Evolutionary conservation across 2,329 filamentous ascomycete species (phyloP).

Genomic region (Cephalotrichum gorgonifer): DNA sequence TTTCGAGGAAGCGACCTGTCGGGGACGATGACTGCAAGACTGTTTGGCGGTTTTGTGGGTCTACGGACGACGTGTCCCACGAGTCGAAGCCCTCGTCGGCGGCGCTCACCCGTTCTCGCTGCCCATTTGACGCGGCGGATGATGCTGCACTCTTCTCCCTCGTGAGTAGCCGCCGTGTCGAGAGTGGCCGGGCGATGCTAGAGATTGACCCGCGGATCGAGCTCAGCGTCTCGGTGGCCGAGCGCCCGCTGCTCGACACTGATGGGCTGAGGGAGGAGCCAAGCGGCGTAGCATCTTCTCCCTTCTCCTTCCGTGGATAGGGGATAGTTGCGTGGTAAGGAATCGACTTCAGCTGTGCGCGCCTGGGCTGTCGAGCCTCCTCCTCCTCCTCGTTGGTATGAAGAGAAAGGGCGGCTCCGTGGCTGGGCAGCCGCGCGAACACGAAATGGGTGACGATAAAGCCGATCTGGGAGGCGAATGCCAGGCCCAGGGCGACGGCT

Average conservation of each 20-base stretch:
- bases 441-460: slow-evolving; percentile 37
- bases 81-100: slow-evolving; percentile 59
- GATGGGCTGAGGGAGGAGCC: slow-evolving; percentile 29
- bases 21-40: slow-evolving; percentile 39
- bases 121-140: slow-evolving; percentile 36
- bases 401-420: slow-evolving; percentile 16
- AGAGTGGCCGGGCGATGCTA: slow-evolving; percentile 40
- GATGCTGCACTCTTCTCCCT: slow-evolving; percentile 30
- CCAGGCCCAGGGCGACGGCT: slow-evolving; percentile 32
- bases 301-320: slow-evolving; percentile 15
- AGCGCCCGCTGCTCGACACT: slow-evolving; percentile 32
- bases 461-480: slow-evolving; percentile 35
- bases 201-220: slow-evolving; percentile 39
- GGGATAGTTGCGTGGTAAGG: slow-evolving; percentile 32
- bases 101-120: slow-evolving; percentile 22
- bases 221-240: slow-evolving; percentile 32
- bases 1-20: slow-evolving; percentile 43
- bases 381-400: slow-evolving; percentile 21
- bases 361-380: slow-evolving; percentile 16
- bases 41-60: slow-evolving; percentile 48
- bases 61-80: slow-evolving; percentile 64
- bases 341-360: slow-evolving; percentile 37
- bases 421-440: slow-evolving; percentile 19
- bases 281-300: slow-evolving; percentile 21
- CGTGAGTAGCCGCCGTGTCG: slow-evolving; percentile 42